Base-by-base conservation (phyloP, 106 monocot species). In the Acorus gramineus region DNA sequence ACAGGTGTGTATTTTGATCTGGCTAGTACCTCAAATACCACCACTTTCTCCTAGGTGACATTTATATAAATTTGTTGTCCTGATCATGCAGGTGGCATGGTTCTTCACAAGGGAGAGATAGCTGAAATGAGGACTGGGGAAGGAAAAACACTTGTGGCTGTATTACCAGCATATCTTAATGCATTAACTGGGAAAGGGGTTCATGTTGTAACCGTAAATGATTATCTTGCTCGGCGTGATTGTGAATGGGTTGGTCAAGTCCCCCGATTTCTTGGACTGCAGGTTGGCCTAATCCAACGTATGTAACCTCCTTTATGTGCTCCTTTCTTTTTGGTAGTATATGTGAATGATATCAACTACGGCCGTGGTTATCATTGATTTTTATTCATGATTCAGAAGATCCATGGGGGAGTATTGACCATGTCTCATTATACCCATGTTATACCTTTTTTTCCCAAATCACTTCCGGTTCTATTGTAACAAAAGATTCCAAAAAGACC, bases 181-280 rank as follows among this genome's bases (percentile, higher is more conserved):
- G 96, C 96, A 53, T 71, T 96, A 45, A 81, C 70, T 65, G 96
- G 91, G 50, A 96, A 90, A 80, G 96, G 96, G 50, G 91, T 96
- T 53, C 96, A 96, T 79, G 66, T 96, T 75, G 91, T 96, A 56
- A 96, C 96, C 14, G 96, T 96, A 63, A 96, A 96, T 79, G 96
- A 96, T 76, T 95, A 89, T 52, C 84, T 89, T 74, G 89, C 89
- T 8, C 71, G 89, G 56, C 78, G 89, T 54, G 89, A 89, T 73
- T 96, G 96, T 75, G 96, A 96, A 67, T 96, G 96, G 96, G 96
- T 96, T 59, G 96, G 96, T 62, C 91, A 96, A 77, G 85, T 96
- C 59, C 91, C 87, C 53, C 79, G 96, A 65, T 96, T 96, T 70
- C 71, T 96, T 46, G 96, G 96, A 46, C 80, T 91, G 80, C 87